Base-by-base conservation (phyloP, 148 eudicot genomes). In the Heliamphora exappendiculata region DNA sequence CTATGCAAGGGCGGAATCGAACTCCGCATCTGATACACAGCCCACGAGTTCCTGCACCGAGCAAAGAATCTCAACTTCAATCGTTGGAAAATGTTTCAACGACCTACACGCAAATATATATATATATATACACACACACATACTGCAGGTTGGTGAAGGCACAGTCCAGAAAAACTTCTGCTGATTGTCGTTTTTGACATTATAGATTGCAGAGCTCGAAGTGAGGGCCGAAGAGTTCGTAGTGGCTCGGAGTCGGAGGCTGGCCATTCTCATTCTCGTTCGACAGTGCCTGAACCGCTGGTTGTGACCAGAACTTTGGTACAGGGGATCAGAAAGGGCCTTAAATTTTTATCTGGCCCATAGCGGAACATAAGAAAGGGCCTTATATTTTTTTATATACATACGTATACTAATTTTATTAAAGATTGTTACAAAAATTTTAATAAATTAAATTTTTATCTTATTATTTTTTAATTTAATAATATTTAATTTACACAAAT, bases 1-100 rank as follows among this genome's bases (percentile, higher is more conserved):
- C 92, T 73, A 89, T 83, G 82, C 92, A 87, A 41, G 92, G 92
- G 9, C 91, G 85, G 62, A 89, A 89, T 22, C 69, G 80, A 64
- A 84, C 85, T 39, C 84, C 84, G 53, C 87, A 86, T 5, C 72
- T 68, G 66, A 87, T 77, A 16, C 73, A 59, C n/a, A 49, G 59
- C n/a, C 81, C 67, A 44, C 57, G 74, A 67, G 24, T 31, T 41
- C 74, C 82, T 79, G 69, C 50, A 29, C n/a, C 33, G 39, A 51
- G 31, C 50, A 72, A 12, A 65, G 0, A 78, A 12, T 13, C 39
- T 33, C 45, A 76, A 70, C 10, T 59, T 42, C 67, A 67, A 76
- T 26, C 12, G 28, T 19, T 66, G 62, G n/a, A 10, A 8, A 50
- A 45, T 22, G 9, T 4, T 13, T 78, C 45, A 55, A 17, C 28